These are phyloP conservation scores for Ceratocystis harringtonii DNA, from an alignment of 2,329 filamentous ascomycete genomes.

Conservation along the genomic window DNA sequence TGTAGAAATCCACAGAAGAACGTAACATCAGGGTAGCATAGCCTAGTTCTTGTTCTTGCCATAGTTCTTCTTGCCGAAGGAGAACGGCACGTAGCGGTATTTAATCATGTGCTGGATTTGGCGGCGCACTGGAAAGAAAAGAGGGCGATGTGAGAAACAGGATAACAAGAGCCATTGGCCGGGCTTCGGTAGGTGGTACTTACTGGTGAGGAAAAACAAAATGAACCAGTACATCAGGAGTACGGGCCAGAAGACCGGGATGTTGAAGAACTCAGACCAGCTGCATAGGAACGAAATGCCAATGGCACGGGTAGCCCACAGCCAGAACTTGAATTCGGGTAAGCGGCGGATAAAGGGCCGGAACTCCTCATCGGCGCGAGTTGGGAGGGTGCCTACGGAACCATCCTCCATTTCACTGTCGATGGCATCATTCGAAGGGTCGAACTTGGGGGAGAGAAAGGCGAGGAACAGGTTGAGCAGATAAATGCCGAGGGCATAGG, in stretches of 20 bases:
- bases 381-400: conserved; percentile 65
- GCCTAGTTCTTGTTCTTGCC: conserved; percentile 41
- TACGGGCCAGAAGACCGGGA: conserved; percentile 98
- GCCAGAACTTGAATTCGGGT: conserved; percentile 99
- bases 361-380: conserved; percentile 95
- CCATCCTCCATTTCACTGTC: conserved; percentile 97
- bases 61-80: conserved; percentile 77
- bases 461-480: conserved; percentile 97
- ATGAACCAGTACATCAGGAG: conserved; percentile 98
- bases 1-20: neutral
- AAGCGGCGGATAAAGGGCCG: conserved; percentile 89
- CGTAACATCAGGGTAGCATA: neutral
- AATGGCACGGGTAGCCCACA: conserved; percentile 80
- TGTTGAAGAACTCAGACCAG: conserved; percentile 88
- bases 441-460: conserved; percentile 96
- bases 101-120: conserved; percentile 99
- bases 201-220: conserved; percentile 87
- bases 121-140: conserved; percentile 58
- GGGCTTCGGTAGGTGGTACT: conserved; percentile 28
- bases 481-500: conserved; percentile 96
- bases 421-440: conserved; percentile 77
- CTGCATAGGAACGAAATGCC: conserved; percentile 71
- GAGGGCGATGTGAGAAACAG: neutral
- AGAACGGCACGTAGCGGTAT: conserved; percentile 94
- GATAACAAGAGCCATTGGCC: conserved; percentile 5